Evolutionary conservation across 768 basidiomycete genomes (phyloP).

Genomic region (Cubamyces lactineus): DNA sequence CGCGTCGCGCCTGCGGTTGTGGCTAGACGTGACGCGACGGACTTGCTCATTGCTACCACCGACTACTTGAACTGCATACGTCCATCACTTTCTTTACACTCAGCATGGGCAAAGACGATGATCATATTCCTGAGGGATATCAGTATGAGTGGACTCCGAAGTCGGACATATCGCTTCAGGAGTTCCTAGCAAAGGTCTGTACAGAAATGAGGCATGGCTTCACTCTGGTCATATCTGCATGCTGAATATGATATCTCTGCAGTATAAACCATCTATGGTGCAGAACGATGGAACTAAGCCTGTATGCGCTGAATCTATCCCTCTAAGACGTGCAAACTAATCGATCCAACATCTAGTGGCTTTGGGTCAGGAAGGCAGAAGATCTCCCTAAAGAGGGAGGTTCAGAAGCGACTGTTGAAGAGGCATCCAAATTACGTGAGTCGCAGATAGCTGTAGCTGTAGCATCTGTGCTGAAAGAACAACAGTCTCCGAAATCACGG

Average conservation of each 20-base stretch:
- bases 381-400: conserved; percentile 12
- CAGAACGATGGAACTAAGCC: conserved; percentile 78
- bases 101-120: conserved; percentile 38
- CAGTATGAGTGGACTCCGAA: conserved; percentile 56
- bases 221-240: no score
- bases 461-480: conserved; percentile 1
- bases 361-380: conserved; percentile 50
- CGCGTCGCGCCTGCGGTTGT: conserved; percentile 17
- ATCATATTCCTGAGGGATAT: conserved; percentile 45
- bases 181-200: conserved; percentile 59
- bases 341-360: conserved; percentile 51
- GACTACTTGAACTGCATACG: no score
- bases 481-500: conserved; percentile 60
- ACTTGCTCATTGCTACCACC: background rate
- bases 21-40: conserved; percentile 1
- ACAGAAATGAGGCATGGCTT: background rate
- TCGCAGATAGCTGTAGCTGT: conserved; percentile 14
- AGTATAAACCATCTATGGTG: conserved; percentile 81
- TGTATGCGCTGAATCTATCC: conserved; percentile 36
- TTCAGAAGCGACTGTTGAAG: conserved; percentile 42
- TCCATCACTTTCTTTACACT: background rate
- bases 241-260: background rate
- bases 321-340: background rate
- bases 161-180: conserved; percentile 47
- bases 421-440: conserved; percentile 50